Base-by-base conservation (phyloP, 176 grass and related monocot species). In the Hordeum vulgare region DNA sequence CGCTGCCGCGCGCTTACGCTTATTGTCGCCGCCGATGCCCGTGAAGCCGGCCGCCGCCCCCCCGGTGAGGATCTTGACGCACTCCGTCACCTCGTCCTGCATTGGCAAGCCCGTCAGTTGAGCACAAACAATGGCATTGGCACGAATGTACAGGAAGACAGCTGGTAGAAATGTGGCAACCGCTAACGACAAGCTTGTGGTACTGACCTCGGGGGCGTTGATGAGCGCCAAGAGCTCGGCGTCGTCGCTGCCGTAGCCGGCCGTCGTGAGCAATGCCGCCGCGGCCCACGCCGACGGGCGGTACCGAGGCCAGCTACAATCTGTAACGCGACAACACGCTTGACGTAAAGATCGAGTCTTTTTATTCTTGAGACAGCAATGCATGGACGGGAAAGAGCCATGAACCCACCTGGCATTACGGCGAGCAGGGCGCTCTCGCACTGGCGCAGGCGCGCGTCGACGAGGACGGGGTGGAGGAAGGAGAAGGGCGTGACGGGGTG, bases 241-340 rank as follows among this genome's bases (percentile, higher is more conserved):
- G 84, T 76, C 80, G 73, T 9, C 75, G 63, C 14, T 23, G 65
- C 28, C 40, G 73, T 27, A 57, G 25, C 26, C 47, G 20, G 78
- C 72, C 14, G 85, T 90, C 31, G 71, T 74, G 27, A 89, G 78
- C 71, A 98, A 78, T 42, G 83, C 85, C 35, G 93, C 91, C 21
- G 91, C 83, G 8, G 96, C 93, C 96, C 96, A 98, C 1, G 85
- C 83, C 11, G 96, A 96, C 27, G 96, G 82, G 35, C 82, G 78
- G 78, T 96, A 81, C 9, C 72, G 86, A 51, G 94, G 77, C 96
- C 96, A 99, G 79, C 87, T 94, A 68, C 87, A 83, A 86, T 99
- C 96, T 99, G 88, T 35, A 9, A 56, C 71, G 45, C 15, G 15
- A 41, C 29, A 14, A 57, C 17, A 44, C 45, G 57, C 20, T 39